Conservation (phyloP, 176 grass and related monocot species). For the Musa itinerans region DNA sequence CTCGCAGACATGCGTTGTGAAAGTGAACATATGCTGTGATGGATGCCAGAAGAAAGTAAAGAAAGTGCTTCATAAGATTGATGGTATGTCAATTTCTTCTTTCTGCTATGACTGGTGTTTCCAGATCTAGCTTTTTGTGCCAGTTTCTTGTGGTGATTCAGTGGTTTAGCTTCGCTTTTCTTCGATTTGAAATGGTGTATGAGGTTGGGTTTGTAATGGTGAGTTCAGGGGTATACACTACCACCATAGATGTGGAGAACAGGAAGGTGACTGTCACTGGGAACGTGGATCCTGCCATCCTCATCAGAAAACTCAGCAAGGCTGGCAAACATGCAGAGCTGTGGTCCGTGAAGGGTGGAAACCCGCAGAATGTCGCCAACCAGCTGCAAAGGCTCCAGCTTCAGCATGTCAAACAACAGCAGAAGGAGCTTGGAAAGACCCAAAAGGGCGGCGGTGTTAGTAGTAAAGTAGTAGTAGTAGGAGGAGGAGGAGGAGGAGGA, state of each 20-base stretch:
- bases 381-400: conserved; percentile 54
- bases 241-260: conserved; percentile 44
- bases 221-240: conserved; percentile 60
- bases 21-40: conserved; percentile 40
- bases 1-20: conserved; percentile 27
- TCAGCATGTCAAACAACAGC: conserved; percentile 6
- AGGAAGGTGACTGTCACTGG: conserved; percentile 68
- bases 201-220: neutral
- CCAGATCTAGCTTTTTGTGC: neutral
- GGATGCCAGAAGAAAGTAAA: conserved; percentile 58
- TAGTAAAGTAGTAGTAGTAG: neutral
- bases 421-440: neutral
- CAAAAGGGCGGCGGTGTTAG: neutral
- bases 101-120: neutral
- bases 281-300: conserved; percentile 57
- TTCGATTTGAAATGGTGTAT: neutral
- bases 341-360: conserved; percentile 46
- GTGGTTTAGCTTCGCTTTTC: neutral
- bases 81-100: conserved; percentile 18
- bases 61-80: conserved; percentile 30
- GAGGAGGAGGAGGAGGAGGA: neutral
- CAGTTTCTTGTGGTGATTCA: neutral
- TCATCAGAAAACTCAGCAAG: conserved; percentile 80
- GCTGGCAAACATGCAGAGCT: conserved; percentile 73
- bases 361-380: conserved; percentile 17